Percentiles rank a stretch among this genome's conserved stretches.
Evolutionary conservation across 2,329 filamentous ascomycete genomes (phyloP).

Genomic region (Harringtonia lauricola): DNA sequence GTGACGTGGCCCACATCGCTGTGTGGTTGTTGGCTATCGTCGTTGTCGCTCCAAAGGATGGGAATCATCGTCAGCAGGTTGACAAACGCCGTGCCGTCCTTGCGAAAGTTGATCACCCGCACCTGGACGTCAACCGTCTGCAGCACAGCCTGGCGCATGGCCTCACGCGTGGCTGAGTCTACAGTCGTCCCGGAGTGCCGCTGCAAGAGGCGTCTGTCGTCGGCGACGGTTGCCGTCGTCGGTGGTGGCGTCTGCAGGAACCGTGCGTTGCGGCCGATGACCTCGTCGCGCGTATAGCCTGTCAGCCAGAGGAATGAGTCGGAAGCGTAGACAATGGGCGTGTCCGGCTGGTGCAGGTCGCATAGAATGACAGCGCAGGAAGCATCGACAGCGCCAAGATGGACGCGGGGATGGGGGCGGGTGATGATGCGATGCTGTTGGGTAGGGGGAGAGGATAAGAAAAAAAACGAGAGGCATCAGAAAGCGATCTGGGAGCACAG

Average conservation of each 20-base stretch:
- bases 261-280: conserved; percentile 70
- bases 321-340: conserved; percentile 75
- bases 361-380: conserved; percentile 78
- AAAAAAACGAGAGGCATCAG: background rate
- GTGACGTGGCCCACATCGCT: too few relatives aligned
- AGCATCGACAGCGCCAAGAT: conserved; percentile 72
- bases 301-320: conserved; percentile 71
- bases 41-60: conserved; percentile 53
- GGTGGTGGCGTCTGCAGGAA: conserved; percentile 63
- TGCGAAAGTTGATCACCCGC: conserved; percentile 66
- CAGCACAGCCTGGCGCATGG: conserved; percentile 34
- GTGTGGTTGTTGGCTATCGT: conserved; percentile 16
- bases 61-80: conserved; percentile 83
- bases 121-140: conserved; percentile 34
- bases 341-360: conserved; percentile 62
- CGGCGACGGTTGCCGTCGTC: background rate
- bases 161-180: conserved; percentile 52
- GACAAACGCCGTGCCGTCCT: conserved; percentile 68
- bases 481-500: background rate
- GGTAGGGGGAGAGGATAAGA: background rate
- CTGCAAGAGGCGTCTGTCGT: background rate
- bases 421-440: conserved; percentile 41
- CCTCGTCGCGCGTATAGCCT: conserved; percentile 64
- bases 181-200: conserved; percentile 46
- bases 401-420: conserved; percentile 62